Evolutionary conservation across 108 stramenopile species (phyloP), one percentile per base, ranked within the genome.

Genomic region (Fistulifera solaris): DNA sequence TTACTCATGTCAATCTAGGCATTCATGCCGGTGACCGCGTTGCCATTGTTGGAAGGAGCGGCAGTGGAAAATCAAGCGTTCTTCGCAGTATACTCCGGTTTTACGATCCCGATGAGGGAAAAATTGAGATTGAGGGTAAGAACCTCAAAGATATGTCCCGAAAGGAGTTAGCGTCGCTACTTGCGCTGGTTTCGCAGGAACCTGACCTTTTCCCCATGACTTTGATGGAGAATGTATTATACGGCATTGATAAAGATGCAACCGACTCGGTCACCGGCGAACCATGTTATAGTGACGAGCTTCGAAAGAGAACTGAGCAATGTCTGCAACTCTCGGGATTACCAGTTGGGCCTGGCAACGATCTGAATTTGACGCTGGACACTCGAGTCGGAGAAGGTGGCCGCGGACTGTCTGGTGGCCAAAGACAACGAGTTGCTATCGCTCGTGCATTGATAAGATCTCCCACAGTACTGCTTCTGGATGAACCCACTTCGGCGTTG

Each of bases 341-440:
- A 21, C 73, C 85, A 10, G 74, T 87, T 16, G 74, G 70, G 12
- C 80, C 81, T 28, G 73, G 81, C 23, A 83, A 87, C 56, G 72
- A 72, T 17, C 68, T 96, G 21, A 83, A 83, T 38, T 66, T 87
- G 8, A 75, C 80, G 13, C 72, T 96, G 46, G 75, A 97, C 58
- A 97, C 95, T 10, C 47, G 80, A 44, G 87, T 94, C 12, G 96
- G 98, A 7, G 95, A 95, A 62, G 77, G 92, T n/a, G 95, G 95
- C 2, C 71, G 93, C 15, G 73, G 85, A 13, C 61, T 97, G 7
- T 88, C 85, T 16, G 98, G 98, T 1, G 96, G 96, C 10, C 93
- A 97, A 52, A 59, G 83, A 27, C 89, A 94, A 59, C 71, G 94
- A 38, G 81, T 91, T 31, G 89, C 93, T 14, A 90, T 96, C 63